Base-by-base conservation (phyloP, 23 red algal genomes). In the Chondrus crispus region DNA sequence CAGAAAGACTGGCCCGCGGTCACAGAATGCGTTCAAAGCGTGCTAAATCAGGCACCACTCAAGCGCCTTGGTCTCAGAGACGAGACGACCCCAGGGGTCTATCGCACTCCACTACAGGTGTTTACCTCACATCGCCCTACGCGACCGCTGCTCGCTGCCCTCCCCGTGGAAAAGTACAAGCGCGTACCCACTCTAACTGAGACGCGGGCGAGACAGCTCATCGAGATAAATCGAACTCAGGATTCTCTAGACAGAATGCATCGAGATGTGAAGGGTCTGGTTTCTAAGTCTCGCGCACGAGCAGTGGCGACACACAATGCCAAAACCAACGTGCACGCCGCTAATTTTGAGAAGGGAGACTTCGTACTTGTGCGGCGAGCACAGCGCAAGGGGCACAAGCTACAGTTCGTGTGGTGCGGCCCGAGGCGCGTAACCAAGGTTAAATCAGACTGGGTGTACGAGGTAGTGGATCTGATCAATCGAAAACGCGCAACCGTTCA, bases 311-410 rank as follows among this genome's bases (percentile, higher is more conserved):
- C 44, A 20, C 71, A 77, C 43, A 77, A 77, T 48, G 37, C 71
- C n/a, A 77, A 48, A 1, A 77, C 1, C 32, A 38, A 38, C n/a
- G 38, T 77, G n/a, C 1, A 77, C 29, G 29, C 8, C 28, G 0
- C 44, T 20, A 77, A 77, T 0, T 26, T 68, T 40, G 16, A 0
- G 50, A 36, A 43, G 38, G 81, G 81, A 11, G 5, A 62, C 5
- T 85, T 85, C 48, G 81, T 85, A 20, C 53, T 85, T 14, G 81
- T 85, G 22, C 49, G 55, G 26, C 5, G 52, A 51, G 81, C 81
- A 39, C 16, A 9, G 38, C 20, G 64, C 30, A 63, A 63, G 22
- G 81, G 81, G 12, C 81, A 85, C 52, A 85, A 85, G 52, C 48
- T 85, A 14, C 0, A 12, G 4, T 62, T 62, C 35, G 12, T 1